Evolutionary conservation across 2,329 filamentous ascomycete genomes (phyloP), one percentile per base, ranked within the genome.

Genomic region (Coniochaeta ligniaria): DNA sequence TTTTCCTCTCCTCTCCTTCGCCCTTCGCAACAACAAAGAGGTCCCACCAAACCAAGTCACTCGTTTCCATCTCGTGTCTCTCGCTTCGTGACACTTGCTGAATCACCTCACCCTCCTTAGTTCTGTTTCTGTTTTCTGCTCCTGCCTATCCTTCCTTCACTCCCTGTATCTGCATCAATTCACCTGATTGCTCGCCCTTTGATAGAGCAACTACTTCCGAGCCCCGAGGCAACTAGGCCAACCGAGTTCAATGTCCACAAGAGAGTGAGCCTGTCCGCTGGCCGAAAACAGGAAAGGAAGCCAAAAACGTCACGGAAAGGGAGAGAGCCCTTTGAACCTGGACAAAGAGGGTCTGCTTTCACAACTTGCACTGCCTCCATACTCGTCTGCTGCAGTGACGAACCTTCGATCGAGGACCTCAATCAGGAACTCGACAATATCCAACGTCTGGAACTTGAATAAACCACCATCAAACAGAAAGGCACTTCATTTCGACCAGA

Each of bases 31-130:
- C 47, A 52, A 52, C 47, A 52, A 52, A 52, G 47, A 52, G 47
- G 47, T 52, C 11, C 47, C 47, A 52, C 47, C 47, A 52, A 28
- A 31, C 47, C 54, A 4, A 57, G 54, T 36, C 54, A 57, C 54
- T 57, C 54, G 54, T 57, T 57, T 57, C 54, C 54, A 35, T 35
- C 54, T 57, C 54, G 47, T 52, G 47, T 52, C 47, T 52, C 43
- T 47, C 43, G 43, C 22, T 26, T 47, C 47, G 47, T 38, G 22
- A 22, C 54, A 57, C 28, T 16, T 16, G 22, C 35, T 57, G 22
- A 31, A 52, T 31, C 26, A 26, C 47, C n/a, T 52, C 22, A 31
- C 47, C 47, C 47, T 28, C 47, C 22, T 52, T 52, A 28, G 4
- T 31, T 55, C 16, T 52, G 52, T 7, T 24, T 57, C 54, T 57